Evolutionary conservation across 2,329 filamentous ascomycete species (phyloP).

Genomic region (Xylariaceae sp.): DNA sequence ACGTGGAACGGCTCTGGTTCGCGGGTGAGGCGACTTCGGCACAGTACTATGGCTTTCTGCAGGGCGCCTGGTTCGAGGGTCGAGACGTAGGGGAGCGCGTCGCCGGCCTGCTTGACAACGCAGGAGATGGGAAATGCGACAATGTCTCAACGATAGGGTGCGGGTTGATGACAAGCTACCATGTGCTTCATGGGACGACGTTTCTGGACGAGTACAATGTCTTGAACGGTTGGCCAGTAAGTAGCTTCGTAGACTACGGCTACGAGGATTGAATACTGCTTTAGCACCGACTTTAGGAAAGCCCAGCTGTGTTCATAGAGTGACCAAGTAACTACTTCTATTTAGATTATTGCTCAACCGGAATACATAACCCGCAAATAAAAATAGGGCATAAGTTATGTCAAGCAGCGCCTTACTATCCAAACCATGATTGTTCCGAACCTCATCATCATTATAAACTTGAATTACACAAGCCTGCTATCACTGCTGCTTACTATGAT

Average conservation of each 20-base stretch:
- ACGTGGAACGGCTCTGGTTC: conserved; percentile 57
- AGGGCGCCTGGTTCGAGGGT: conserved; percentile 58
- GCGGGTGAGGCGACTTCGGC: conserved; percentile 61
- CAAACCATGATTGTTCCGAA: too few species aligned
- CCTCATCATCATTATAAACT: too few species aligned
- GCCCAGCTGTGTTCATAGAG: too few species aligned
- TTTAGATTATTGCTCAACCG: too few species aligned
- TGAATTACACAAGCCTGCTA: too few species aligned
- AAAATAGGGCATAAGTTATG: too few species aligned
- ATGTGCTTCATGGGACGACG: conserved; percentile 32
- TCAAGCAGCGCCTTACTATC: too few species aligned
- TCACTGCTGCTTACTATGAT: too few species aligned
- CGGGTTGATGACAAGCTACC: conserved; percentile 23
- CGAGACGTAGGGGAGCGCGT: conserved; percentile 42
- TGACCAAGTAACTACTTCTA: too few species aligned
- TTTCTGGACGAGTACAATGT: conserved; percentile 27
- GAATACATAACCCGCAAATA: too few species aligned
- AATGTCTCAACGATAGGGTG: conserved; percentile 20
- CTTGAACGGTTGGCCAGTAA: conserved; percentile 33
- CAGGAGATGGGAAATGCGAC: conserved; percentile 11
- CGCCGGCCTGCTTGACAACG: conserved; percentile 29
- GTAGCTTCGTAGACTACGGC: conserved; percentile 28
- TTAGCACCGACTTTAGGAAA: neutral
- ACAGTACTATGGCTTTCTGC: conserved; percentile 62
- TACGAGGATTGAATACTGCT: conserved; percentile 3